Percentiles rank a stretch among this genome's conserved stretches.
Evolutionary conservation across 306 rosid species (phyloP).

Genomic region (Medicago arabica): DNA sequence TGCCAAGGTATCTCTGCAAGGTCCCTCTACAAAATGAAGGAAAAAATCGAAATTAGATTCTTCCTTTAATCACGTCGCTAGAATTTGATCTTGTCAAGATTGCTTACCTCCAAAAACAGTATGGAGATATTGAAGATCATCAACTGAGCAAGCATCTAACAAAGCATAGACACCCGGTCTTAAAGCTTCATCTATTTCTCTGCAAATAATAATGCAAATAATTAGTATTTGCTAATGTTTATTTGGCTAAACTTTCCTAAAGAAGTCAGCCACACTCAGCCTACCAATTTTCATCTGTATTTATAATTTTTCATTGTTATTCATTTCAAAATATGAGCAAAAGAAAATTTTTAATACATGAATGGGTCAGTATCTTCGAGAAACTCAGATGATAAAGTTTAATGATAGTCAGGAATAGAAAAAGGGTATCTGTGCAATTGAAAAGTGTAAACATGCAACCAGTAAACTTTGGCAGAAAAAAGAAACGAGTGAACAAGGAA

Average conservation of each 20-base stretch:
- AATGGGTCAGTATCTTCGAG: not conserved
- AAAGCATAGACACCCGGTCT: conserved; percentile 87
- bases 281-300: conserved; percentile 23
- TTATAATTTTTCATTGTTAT: conserved; percentile 20
- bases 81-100: conserved; percentile 35
- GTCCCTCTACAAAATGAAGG: conserved; percentile 78
- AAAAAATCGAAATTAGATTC: conserved; percentile 30
- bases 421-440: conserved; percentile 10
- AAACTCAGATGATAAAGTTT: conserved; percentile 7
- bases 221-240: conserved; percentile 33
- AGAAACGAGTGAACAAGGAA: conserved; percentile 18
- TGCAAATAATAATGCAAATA: conserved; percentile 49
- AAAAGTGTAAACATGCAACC: conserved; percentile 28
- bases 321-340: conserved; percentile 24
- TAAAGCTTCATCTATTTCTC: conserved; percentile 89
- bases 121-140: conserved; percentile 94
- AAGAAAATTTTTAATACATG: conserved; percentile 14
- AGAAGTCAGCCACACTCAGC: conserved; percentile 3
- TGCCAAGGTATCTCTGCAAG: conserved; percentile 84
- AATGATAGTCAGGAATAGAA: conserved; percentile 29
- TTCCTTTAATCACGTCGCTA: conserved; percentile 10
- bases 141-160: conserved; percentile 72
- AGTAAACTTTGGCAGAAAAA: conserved; percentile 24
- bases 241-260: conserved; percentile 23
- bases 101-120: conserved; percentile 84